Evolutionary conservation across 805 yeast species (phyloP), one percentile per base, ranked within the genome.

Genomic region (Schizosaccharomyces osmophilus): DNA sequence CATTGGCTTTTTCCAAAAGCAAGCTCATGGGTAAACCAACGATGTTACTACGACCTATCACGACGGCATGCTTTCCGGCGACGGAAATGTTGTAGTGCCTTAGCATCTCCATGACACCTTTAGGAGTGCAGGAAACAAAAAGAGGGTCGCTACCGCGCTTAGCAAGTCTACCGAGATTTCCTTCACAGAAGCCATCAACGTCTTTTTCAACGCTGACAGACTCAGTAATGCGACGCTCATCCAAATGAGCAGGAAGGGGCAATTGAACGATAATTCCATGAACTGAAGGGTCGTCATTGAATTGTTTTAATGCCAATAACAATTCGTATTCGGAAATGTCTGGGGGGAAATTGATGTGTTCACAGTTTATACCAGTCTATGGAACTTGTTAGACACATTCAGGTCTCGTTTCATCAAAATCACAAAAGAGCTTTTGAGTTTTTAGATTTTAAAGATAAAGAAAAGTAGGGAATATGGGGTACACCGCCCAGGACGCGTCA

Each of bases 11-110:
- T 67, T 84, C 83, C 68, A 90, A 78, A 71, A 90, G 75, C 64
- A 85, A 82, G 4, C 96, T 85, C 15, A 89, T 88, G 48, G 98
- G 98, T 59, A 85, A 82, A 62, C 98, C 98, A 48, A 90, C 98
- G 67, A 90, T 90, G 70, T 93, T 97, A 24, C 95, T 85, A 70
- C 97, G 81, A 62, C 98, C 97, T 63, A 93, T 75, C 26, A 90
- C 97, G 63, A 89, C 95, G 22, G 94, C 95, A 64, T 78, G 78
- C 67, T 86, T 80, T 62, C 97, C 97, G n/a, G 79, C 71, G 63
- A 88, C 73, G 41, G 75, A 73, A 31, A 87, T 80, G 8, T 83
- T 81, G 59, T 86, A 79, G 65, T 82, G 78, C 67, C 84, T 80
- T 68, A 90, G 77, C 68, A 90, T 75, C 68, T 82, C 84, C 76